Evolutionary conservation across 1,139 yeast genomes (phyloP).

Genomic region (Trichomonascaceae sp.): DNA sequence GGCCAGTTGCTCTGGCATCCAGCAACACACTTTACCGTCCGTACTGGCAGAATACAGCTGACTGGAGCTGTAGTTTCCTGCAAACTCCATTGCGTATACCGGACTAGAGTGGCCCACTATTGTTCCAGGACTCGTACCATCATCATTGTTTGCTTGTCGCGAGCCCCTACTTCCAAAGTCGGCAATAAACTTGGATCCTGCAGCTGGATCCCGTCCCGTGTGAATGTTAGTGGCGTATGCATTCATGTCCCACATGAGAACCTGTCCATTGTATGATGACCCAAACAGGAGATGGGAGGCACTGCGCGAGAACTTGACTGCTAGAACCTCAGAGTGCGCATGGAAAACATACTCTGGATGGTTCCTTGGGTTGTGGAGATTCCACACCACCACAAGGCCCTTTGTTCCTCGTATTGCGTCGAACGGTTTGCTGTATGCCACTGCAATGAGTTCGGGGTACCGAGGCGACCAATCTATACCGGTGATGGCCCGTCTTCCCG

Average conservation of each 20-base stretch:
- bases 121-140: too few species aligned
- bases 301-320: conserved; percentile 29
- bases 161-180: too few species aligned
- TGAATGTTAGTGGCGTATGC: conserved; percentile 20
- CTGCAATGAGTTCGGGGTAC: conserved; percentile 32
- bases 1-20: conserved; percentile 35
- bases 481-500: conserved; percentile 25
- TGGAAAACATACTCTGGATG: conserved; percentile 39
- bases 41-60: conserved; percentile 30
- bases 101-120: conserved; percentile 37
- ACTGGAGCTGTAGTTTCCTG: conserved; percentile 24
- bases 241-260: conserved; percentile 34
- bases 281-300: conserved; percentile 30
- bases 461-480: conserved; percentile 32
- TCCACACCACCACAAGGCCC: conserved; percentile 29
- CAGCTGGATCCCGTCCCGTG: conserved; percentile 18
- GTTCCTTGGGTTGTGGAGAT: conserved; percentile 28
- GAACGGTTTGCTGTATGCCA: too few species aligned
- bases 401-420: too few species aligned
- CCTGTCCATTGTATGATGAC: conserved; percentile 37
- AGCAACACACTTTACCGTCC: conserved; percentile 35
- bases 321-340: conserved; percentile 33
- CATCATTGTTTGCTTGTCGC: too few species aligned
- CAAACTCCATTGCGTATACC: conserved; percentile 26
- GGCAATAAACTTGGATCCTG: too few species aligned